Base-by-base conservation (phyloP, 2,329 filamentous ascomycete genomes). In the Penicillium sp. region DNA sequence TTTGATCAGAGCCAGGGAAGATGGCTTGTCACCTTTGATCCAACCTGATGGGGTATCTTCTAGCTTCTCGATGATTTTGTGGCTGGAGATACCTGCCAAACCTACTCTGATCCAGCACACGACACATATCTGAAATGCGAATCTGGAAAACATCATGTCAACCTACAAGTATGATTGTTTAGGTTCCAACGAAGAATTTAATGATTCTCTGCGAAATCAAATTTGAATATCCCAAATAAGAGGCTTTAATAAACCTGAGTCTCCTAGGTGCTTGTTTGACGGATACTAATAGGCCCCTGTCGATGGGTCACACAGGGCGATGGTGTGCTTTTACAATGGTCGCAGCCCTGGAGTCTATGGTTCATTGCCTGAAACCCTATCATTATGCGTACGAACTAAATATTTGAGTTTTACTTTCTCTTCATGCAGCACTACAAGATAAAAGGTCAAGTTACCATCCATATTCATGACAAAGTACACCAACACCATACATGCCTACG, bases 1-100 rank as follows among this genome's bases (percentile, higher is more conserved):
- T 3, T 75, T 77, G 52, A 86, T 71, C 14, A 69, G 56, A 29
- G 79, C 78, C 0, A 74, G 69, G 1, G 74, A 70, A 5, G 63
- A 44, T 8, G 76, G 67, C 16, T 48, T 61, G 4, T 50, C 59
- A 6, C 65, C 65, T 61, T 61, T 65, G 25, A 59, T 51, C 76
- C 76, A 78, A n/a, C 69, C 72, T 37, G 65, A 53, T 1, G 75
- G 76, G 11, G 69, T 57, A 13, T 54, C 47, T 9, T 59, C 51
- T 11, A 77, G 62, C 6, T 67, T 62, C 45, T 77, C 74, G 23
- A 76, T 63, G 2, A 64, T 50, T 8, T 65, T 57, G 47, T 68
- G 65, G 13, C 55, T 45, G 13, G 58, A 7, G 1, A 39, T 35
- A 16, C 46, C 45, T 11, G 58, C 57, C 23, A 58, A 33, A 3